These are phyloP conservation scores for Actinomortierella ambigua DNA, from an alignment of 371 early-diverging fungal genomes.

Conservation along the genomic window DNA sequence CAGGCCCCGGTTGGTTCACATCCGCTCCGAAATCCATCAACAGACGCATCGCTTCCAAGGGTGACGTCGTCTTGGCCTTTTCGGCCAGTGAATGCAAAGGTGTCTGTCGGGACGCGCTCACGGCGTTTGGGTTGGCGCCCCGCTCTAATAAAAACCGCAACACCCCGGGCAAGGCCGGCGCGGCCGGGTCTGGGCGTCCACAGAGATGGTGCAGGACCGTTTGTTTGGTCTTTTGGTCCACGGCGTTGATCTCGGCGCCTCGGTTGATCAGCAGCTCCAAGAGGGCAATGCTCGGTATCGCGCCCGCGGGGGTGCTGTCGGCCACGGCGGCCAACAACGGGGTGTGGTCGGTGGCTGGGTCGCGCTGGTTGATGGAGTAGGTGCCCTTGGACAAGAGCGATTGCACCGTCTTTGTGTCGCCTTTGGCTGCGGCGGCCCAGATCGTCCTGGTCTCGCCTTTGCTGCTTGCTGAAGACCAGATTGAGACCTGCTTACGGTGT, in stretches of 20 bases:
- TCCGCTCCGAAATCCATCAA: conserved; percentile 57
- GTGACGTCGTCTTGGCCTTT: conserved; percentile 28
- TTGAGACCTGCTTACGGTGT: too few relatives aligned
- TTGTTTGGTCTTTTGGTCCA: conserved; percentile 39
- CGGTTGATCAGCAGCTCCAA: conserved; percentile 40
- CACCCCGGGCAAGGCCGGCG: conserved; percentile 34
- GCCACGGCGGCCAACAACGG: conserved; percentile 52
- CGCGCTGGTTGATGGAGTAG: conserved; percentile 52
- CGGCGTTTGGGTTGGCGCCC: conserved; percentile 45
- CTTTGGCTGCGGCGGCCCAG: conserved; percentile 40
- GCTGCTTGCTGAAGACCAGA: conserved; percentile 14
- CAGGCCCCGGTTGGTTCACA: conserved; percentile 39
- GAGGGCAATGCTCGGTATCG: conserved; percentile 23
- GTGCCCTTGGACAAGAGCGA: conserved; percentile 30
- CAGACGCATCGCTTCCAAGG: conserved; percentile 41
- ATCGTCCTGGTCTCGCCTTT: conserved; percentile 27
- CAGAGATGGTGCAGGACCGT: conserved; percentile 40
- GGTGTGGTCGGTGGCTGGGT: conserved; percentile 56
- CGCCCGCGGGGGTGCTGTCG: conserved; percentile 44
- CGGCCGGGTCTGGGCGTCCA: conserved; percentile 29
- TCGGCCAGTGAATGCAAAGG: conserved; percentile 39
- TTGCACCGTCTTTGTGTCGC: conserved; percentile 28
- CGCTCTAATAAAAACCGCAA: conserved; percentile 34
- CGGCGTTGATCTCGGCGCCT: conserved; percentile 44
- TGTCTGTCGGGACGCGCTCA: conserved; percentile 35